Conservation (phyloP, 2,329 filamentous ascomycete genomes). For the Cercospora janseana region DNA sequence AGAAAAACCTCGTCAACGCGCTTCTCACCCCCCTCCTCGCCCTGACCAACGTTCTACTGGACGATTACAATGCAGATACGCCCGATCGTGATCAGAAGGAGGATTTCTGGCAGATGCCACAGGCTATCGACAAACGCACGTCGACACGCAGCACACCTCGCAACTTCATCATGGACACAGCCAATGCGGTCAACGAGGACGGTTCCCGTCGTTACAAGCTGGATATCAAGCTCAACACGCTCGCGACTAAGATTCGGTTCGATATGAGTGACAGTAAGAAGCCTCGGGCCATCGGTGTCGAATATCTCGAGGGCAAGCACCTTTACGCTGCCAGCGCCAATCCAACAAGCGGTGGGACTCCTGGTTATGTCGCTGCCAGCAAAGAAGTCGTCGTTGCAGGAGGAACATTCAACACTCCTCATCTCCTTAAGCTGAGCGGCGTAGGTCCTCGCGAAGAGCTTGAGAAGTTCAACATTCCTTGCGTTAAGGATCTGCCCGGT, state of each 20-base stretch:
- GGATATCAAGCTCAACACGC: slow-evolving; percentile 58
- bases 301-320: slow-evolving; percentile 43
- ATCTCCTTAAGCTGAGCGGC: slow-evolving; percentile 65
- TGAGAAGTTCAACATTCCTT: slow-evolving; percentile 52
- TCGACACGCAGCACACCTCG: slow-evolving; percentile 52
- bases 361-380: slow-evolving; percentile 45
- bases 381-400: slow-evolving; percentile 49
- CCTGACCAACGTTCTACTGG: slow-evolving; percentile 23
- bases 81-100: slow-evolving; percentile 47
- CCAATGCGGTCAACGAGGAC: slow-evolving; percentile 50
- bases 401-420: slow-evolving; percentile 63
- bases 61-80: slow-evolving; percentile 47
- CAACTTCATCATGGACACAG: slow-evolving; percentile 54
- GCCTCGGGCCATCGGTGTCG: slow-evolving; percentile 41
- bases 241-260: slow-evolving; percentile 66
- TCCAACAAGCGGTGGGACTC: slow-evolving; percentile 36
- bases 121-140: slow-evolving; percentile 34
- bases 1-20: slow-evolving; percentile 29
- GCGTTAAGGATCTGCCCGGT: slow-evolving; percentile 57
- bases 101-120: slow-evolving; percentile 58
- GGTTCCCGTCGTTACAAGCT: slow-evolving; percentile 57
- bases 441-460: slow-evolving; percentile 58
- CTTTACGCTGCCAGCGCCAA: slow-evolving; percentile 44
- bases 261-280: slow-evolving; percentile 57
- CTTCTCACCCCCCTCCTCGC: slow-evolving; percentile 30